Evolutionary conservation across 1,139 yeast species (phyloP), one percentile per base, ranked within the genome.

Genomic region (Debaryomyces nepalensis): DNA sequence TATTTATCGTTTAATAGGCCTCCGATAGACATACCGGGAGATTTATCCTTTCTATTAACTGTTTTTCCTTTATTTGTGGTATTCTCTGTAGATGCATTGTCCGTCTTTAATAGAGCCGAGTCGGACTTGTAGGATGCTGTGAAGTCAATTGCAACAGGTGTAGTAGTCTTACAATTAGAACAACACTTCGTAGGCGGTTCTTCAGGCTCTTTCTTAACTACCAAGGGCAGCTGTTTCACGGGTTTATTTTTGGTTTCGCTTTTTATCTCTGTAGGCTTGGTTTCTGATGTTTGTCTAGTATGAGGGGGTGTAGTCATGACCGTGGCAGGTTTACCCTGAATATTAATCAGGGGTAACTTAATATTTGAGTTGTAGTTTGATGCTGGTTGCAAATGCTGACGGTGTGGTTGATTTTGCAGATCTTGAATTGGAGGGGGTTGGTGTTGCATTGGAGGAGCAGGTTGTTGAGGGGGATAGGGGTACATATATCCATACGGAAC

Each of bases 121-220:
- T 9, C 21, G 6, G 31, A 18, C 18, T 34, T 34, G 29, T 34
- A 34, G 12, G 63, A 47, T 15, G 62, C 46, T n/a, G 71, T 64
- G 44, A 66, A 65, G 41, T 66, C 70, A 16, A 66, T 56, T 4
- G 70, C 66, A 33, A 66, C 40, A 1, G 67, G 61, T 1, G 50
- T 46, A 7, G 42, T 32, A 35, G n/a, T 7, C 23, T 22, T 33
- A 26, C 46, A 42, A 15, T 30, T 37, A 10, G 44, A 26, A 22
- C 51, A 47, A 29, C 48, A 45, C 19, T 49, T 49, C 9, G 33
- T 40, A 2, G 32, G n/a, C 9, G 15, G 11, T 16, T 29, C n/a
- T 10, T 35, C 41, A 2, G 32, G n/a, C 9, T 29, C 19, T 16
- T 29, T 16, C 9, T 26, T 26, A n/a, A 26, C 12, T 8, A 18